These are phyloP conservation scores for Trichoderma atroviride DNA, from an alignment of 2,329 filamentous ascomycete genomes.

Conservation along the genomic window DNA sequence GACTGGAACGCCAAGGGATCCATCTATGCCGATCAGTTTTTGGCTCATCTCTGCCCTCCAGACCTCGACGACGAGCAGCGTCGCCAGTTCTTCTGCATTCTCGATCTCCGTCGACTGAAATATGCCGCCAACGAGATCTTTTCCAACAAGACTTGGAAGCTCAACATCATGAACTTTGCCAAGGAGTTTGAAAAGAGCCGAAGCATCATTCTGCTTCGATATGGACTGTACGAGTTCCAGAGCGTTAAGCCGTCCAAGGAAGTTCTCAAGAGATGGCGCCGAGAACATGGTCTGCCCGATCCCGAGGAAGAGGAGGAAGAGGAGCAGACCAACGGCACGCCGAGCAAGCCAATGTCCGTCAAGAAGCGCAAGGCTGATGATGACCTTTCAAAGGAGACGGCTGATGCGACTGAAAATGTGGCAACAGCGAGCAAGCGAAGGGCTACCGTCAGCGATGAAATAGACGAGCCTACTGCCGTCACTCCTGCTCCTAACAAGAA, in stretches of 20 bases:
- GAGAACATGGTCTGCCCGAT: constrained; percentile 57
- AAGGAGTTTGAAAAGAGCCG: constrained; percentile 67
- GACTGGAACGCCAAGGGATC: constrained; percentile 55
- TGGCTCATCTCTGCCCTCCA: constrained; percentile 58
- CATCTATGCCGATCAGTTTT: constrained; percentile 62
- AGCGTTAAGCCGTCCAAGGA: constrained; percentile 62
- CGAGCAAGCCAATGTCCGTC: constrained; percentile 39
- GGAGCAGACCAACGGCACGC: constrained; percentile 17
- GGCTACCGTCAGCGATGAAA: constrained; percentile 45
- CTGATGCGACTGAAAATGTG: constrained; percentile 40
- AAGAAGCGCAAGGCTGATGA: constrained; percentile 63
- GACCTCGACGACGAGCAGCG: constrained; percentile 62
- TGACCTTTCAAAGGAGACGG: constrained; percentile 46
- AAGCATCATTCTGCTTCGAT: constrained; percentile 62
- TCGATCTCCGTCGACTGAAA: constrained; percentile 63
- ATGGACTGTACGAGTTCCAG: constrained; percentile 65
- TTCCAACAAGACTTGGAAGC: constrained; percentile 62
- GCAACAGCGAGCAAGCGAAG: constrained; percentile 54
- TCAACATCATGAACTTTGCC: constrained; percentile 64
- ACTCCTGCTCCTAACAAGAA: constrained; percentile 46
- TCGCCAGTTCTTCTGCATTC: constrained; percentile 65
- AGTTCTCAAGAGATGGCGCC: constrained; percentile 60
- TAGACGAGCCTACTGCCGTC: constrained; percentile 37
- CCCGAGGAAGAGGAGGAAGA: constrained; percentile 45
- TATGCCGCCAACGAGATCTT: constrained; percentile 65